phyloP scores from a whole-genome alignment of 2,329 filamentous ascomycete genomes.

The Fusarium buharicum region DNA sequence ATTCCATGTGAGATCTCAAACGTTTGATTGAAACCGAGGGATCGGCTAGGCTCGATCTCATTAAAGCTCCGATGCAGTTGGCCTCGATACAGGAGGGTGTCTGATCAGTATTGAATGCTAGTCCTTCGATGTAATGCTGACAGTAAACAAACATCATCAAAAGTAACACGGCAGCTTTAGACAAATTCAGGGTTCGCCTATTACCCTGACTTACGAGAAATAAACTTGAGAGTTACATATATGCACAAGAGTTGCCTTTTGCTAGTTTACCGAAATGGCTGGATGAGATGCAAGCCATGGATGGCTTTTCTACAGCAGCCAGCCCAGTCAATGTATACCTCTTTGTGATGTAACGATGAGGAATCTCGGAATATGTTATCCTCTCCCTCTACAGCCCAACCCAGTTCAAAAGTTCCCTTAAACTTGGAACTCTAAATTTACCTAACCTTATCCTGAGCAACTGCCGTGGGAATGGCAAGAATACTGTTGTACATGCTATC shows the following conservation, averaged over 20 bases:
- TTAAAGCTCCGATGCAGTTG: not conserved
- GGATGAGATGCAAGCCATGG: not conserved
- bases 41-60: not conserved
- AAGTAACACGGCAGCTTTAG: too few species aligned
- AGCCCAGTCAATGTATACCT: not conserved
- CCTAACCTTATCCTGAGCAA: too few species aligned
- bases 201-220: too few species aligned
- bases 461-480: too few species aligned
- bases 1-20: not conserved
- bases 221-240: too few species aligned
- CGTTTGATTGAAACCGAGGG: not conserved
- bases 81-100: not conserved
- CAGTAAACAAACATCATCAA: not conserved
- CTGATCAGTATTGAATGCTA: not conserved
- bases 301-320: too few species aligned
- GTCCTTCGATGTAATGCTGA: not conserved
- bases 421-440: not conserved
- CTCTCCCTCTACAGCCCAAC: too few species aligned
- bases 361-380: not conserved
- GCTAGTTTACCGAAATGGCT: not conserved
- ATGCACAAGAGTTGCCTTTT: not conserved
- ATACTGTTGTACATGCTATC: too few species aligned
- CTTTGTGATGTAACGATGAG: not conserved
- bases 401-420: not conserved
- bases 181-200: too few species aligned